Evolutionary conservation across 2,329 filamentous ascomycete genomes (phyloP), one percentile per base, ranked within the genome.

Genomic region (Verticillium dahliae): DNA sequence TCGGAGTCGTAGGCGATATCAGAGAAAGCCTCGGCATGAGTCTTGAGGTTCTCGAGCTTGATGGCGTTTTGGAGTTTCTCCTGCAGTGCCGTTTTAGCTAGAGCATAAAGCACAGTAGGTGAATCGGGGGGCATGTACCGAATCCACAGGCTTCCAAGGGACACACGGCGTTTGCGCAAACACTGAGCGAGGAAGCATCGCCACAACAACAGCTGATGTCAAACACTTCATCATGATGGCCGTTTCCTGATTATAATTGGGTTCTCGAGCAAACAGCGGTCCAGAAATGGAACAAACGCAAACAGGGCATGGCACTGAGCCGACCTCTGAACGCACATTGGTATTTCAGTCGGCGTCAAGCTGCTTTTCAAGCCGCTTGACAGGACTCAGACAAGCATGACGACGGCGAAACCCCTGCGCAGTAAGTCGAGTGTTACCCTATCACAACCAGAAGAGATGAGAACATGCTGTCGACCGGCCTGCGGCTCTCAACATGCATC

Each of bases 1-100:
- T 61, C 61, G 33, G 70, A 61, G 10, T 67, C 69, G 56, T 73
- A 69, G 22, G 73, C 71, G 58, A 74, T 69, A 18, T 70, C 66
- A 62, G 73, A 67, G 33, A 71, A 64, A 38, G 67, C 65, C 61
- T 72, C 69, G 15, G 68, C 69, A 52, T 71, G 72, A n/a, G 67
- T 60, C 35, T 70, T 31, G 22, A 73, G 65, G 62, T 71, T 69
- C 9, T 68, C 67, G 9, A 70, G 34, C 7, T 65, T 58, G 57
- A 73, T 62, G 5, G 68, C 66, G 34, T 69, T 65, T 11, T 69
- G 65, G 1, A 72, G 62, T 9, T 66, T 60, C 64, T 69, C 61
- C 71, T 72, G 57, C 27, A 27, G 27, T 4, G 6, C 2, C 9
- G 27, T 35, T 11, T 22, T 27, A 11, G 22, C n/a, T 27, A 27